phyloP scores from a whole-genome alignment of 1,284 basidiomycete genomes.

The Volvariella surrecta region DNA sequence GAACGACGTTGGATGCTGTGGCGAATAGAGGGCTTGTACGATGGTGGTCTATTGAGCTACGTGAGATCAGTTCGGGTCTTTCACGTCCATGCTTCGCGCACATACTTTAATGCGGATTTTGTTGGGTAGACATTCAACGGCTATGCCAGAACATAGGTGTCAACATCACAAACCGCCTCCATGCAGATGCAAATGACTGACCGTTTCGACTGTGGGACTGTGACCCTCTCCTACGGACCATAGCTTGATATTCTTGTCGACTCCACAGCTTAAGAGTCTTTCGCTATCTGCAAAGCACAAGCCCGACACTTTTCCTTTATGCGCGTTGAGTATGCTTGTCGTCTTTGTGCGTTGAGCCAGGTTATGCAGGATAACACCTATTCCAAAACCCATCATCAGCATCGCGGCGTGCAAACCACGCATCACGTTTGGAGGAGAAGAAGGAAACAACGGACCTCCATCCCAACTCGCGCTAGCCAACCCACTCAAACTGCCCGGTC shows the following conservation, averaged over 20 bases:
- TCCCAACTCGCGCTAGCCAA: constrained; percentile 96
- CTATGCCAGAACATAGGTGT: constrained; percentile 35
- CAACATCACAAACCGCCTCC: constrained; percentile 1
- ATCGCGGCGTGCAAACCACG: neutral
- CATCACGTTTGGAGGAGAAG: no score
- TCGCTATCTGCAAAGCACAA: constrained; percentile 65
- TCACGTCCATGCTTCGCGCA: neutral
- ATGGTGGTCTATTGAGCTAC: constrained; percentile 91
- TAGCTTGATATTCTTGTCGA: constrained; percentile 87
- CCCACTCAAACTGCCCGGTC: constrained; percentile 69
- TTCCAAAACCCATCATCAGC: neutral
- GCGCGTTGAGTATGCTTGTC: constrained; percentile 71
- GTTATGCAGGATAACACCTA: constrained; percentile 89
- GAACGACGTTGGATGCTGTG: constrained; percentile 88
- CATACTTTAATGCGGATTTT: constrained; percentile 83
- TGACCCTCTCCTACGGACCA: constrained; percentile 51
- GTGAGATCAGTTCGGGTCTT: constrained; percentile 3
- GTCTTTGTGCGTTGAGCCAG: constrained; percentile 63
- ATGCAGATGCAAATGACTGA: constrained; percentile 11
- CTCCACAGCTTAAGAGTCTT: constrained; percentile 82
- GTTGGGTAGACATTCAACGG: constrained; percentile 74
- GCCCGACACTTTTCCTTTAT: constrained; percentile 90
- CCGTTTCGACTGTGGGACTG: constrained; percentile 16
- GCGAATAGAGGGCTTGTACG: constrained; percentile 83
- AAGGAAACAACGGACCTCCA: constrained; percentile 55